A percentile compares a stretch with the other conserved stretches of the same genome.
Conservation (phyloP, 2,329 filamentous ascomycete species). For the Verruconis gallopava region DNA sequence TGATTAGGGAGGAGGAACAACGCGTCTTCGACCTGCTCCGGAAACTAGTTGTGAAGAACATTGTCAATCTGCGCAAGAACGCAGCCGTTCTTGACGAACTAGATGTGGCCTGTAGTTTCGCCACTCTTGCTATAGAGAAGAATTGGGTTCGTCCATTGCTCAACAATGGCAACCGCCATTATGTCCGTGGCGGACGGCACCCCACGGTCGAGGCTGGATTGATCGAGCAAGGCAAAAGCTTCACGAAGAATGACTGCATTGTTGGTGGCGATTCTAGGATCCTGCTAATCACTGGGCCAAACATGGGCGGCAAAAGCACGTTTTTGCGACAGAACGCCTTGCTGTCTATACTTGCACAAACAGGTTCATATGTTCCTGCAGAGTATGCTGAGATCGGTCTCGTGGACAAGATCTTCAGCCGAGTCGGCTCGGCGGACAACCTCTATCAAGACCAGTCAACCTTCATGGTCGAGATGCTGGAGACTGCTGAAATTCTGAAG, state of each 20-base stretch:
- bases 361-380: constrained; percentile 85
- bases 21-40: constrained; percentile 64
- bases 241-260: constrained; percentile 76
- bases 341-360: constrained; percentile 85
- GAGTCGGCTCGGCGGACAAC: constrained; percentile 87
- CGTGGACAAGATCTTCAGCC: constrained; percentile 91
- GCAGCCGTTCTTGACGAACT: constrained; percentile 86
- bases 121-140: constrained; percentile 62
- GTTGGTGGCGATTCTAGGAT: constrained; percentile 56
- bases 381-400: constrained; percentile 74
- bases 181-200: constrained; percentile 76
- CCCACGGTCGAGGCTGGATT: constrained; percentile 83
- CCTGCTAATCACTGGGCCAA: constrained; percentile 65
- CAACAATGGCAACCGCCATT: constrained; percentile 49
- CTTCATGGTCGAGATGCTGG: constrained; percentile 99
- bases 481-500: constrained; percentile 81
- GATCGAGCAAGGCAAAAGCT: constrained; percentile 62
- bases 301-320: constrained; percentile 97
- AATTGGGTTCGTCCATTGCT: constrained; percentile 61
- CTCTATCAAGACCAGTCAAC: constrained; percentile 91
- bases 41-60: constrained; percentile 61
- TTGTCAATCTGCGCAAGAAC: constrained; percentile 79
- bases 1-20: constrained; percentile 75
- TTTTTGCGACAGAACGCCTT: constrained; percentile 92
- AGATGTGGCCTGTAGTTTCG: constrained; percentile 79